Percentiles rank a stretch among this genome's conserved stretches.
Conservation (phyloP, 306 rosid species). For the Quercus parvula region DNA sequence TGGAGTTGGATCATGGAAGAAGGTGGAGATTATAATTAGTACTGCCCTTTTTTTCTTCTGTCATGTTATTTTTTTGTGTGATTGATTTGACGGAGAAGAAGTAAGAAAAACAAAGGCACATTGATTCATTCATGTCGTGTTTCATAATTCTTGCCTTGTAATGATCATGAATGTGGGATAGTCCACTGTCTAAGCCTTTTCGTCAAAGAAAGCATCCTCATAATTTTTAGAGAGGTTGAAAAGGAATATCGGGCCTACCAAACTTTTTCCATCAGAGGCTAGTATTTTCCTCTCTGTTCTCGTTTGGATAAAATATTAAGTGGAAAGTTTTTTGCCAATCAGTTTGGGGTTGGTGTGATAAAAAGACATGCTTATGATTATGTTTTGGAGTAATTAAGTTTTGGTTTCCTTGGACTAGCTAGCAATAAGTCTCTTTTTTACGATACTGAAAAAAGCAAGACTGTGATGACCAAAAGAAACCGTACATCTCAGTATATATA, state of each 20-base stretch:
- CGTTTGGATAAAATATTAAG: too few relatives aligned
- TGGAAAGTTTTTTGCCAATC: too few relatives aligned
- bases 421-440: too few relatives aligned
- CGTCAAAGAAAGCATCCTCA: neutral
- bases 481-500: too few relatives aligned
- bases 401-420: too few relatives aligned
- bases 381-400: too few relatives aligned
- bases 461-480: too few relatives aligned
- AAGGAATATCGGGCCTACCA: neutral
- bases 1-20: neutral
- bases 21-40: neutral
- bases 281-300: too few relatives aligned
- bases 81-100: neutral
- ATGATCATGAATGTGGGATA: neutral
- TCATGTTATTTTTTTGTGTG: neutral
- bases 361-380: too few relatives aligned
- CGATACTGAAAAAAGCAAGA: too few relatives aligned
- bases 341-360: too few relatives aligned
- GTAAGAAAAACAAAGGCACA: neutral
- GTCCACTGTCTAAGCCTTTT: neutral
- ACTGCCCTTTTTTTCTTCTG: neutral
- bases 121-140: neutral
- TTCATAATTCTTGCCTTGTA: neutral
- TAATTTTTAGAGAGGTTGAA: neutral
- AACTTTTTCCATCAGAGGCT: neutral